Conservation (phyloP, 2,329 filamentous ascomycete genomes). For the Pseudocercospora ulei region DNA sequence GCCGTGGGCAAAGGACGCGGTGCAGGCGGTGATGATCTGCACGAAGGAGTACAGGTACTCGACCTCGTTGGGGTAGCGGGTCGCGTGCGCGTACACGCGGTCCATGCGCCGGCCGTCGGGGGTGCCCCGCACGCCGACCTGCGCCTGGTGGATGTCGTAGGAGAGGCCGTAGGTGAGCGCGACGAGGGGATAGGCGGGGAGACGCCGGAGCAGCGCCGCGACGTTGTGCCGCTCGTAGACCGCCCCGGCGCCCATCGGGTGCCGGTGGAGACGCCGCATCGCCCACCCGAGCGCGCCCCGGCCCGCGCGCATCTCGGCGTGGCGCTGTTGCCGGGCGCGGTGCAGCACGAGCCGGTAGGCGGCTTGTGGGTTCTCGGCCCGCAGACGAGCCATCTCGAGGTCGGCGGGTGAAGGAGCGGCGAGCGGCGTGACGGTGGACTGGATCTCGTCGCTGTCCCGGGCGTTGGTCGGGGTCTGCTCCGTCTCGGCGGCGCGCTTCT, state of each 20-base stretch:
- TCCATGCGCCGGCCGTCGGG: constrained; percentile 15
- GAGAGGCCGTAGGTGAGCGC: constrained; percentile 22
- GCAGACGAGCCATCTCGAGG: constrained; percentile 6
- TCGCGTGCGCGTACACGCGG: constrained; percentile 51
- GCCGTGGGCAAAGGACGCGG: constrained; percentile 59
- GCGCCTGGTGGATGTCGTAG: constrained; percentile 36
- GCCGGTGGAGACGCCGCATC: constrained; percentile 13
- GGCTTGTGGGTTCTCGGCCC: constrained; percentile 7
- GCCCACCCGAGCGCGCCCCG: constrained; percentile 13
- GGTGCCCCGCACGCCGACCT: constrained; percentile 16
- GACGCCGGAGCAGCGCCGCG: constrained; percentile 10
- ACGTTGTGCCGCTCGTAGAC: constrained; percentile 15
- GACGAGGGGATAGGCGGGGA: constrained; percentile 13
- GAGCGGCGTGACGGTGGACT: neutral
- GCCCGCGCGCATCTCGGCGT: constrained; percentile 11
- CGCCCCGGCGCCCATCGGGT: constrained; percentile 12
- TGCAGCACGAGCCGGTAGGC: constrained; percentile 10
- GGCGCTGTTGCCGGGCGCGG: constrained; percentile 10
- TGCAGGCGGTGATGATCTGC: constrained; percentile 57
- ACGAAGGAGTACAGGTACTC: constrained; percentile 56
- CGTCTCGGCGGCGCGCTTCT: constrained; percentile 7
- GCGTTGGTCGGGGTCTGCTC: constrained; percentile 4
- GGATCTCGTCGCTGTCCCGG: constrained; percentile 4
- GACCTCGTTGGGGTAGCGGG: constrained; percentile 51
- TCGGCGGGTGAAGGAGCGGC: neutral